Conservation (phyloP, 1,139 yeast genomes). For the Candida glucosophila region DNA sequence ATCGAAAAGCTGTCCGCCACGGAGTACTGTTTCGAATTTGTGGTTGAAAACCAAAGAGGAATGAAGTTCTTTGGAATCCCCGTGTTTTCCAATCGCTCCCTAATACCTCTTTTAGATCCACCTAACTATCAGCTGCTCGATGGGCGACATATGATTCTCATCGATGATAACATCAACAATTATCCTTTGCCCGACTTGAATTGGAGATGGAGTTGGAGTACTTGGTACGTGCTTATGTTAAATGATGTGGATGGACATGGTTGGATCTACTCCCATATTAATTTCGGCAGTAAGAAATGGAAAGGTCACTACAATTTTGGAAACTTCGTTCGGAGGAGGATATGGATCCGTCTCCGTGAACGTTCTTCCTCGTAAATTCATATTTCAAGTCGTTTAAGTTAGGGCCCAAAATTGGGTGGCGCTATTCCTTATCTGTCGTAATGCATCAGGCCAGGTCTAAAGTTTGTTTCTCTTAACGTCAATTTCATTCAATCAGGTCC, state of each 20-base stretch:
- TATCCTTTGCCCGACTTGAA: conserved; percentile 56
- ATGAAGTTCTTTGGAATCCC: conserved; percentile 57
- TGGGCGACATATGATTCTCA: conserved; percentile 18
- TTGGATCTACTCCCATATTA: conserved; percentile 52
- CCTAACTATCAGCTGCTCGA: conserved; percentile 32
- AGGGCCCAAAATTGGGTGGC: too few species aligned
- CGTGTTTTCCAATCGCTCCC: conserved; percentile 44
- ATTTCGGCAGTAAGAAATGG: conserved; percentile 47
- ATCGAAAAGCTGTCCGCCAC: conserved; percentile 5
- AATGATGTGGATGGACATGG: conserved; percentile 72
- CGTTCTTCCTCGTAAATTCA: too few species aligned
- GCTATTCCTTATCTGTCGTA: too few species aligned
- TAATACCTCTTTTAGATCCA: conserved; percentile 56
- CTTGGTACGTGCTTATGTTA: conserved; percentile 68
- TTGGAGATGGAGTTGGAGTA: conserved; percentile 69
- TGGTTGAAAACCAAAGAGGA: conserved; percentile 68
- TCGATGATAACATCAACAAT: conserved; percentile 25
- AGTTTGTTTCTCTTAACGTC: too few species aligned
- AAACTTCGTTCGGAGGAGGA: conserved; percentile 48
- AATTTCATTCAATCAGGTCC: too few species aligned
- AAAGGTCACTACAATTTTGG: conserved; percentile 50
- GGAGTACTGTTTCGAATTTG: conserved; percentile 20
- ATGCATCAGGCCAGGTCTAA: too few species aligned
- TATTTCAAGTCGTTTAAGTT: too few species aligned
- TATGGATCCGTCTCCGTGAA: conserved; percentile 52